Base-by-base conservation (phyloP, 306 rosid genomes). In the Pyrus pyrifolia region DNA sequence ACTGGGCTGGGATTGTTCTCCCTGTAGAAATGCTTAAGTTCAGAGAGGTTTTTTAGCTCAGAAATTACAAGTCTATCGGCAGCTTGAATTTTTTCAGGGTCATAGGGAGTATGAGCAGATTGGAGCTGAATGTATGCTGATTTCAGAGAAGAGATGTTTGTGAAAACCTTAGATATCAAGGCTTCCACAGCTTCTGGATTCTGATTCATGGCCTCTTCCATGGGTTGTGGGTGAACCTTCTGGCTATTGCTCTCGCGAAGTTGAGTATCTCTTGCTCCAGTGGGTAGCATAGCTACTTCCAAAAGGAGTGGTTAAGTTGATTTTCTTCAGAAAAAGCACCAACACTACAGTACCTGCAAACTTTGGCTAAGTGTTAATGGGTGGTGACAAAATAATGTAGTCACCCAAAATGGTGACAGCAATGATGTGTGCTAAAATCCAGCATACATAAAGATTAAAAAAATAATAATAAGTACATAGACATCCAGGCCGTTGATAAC, bases 191-290 rank as follows among this genome's bases (percentile, higher is more conserved):
- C 97, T 89, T 93, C 99, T 12, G 96, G 97, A 78, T 91, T 96
- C 91, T 96, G 99, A 79, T 84, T 90, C 89, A 79, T 90, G 83
- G 97, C 91, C 83, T 96, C 99, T 87, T 91, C 99, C 97, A 93
- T 91, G 78, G 99, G 98, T 87, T 96, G 99, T 67, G 99, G 99
- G 86, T 96, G 98, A 83, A 96, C 96, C 84, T 93, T 96, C 87
- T 92, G 98, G 75, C 84, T 89, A 81, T 89, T 96, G 93, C 76
- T 91, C 85, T 96, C 99, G 73, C 96, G 96, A 83, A 89, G 87
- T 91, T 93, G 99, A 59, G 87, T 81, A 72, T 96, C 97, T 83
- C 88, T 91, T 21, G 89, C 87, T 87, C 92, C 97, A 91, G 86
- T 85, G 76, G 93, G 93, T 89, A 91, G 99, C 99, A 96, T 96